Evolutionary conservation across 2,329 filamentous ascomycete genomes (phyloP).

Genomic region (Exophiala dermatitidis): DNA sequence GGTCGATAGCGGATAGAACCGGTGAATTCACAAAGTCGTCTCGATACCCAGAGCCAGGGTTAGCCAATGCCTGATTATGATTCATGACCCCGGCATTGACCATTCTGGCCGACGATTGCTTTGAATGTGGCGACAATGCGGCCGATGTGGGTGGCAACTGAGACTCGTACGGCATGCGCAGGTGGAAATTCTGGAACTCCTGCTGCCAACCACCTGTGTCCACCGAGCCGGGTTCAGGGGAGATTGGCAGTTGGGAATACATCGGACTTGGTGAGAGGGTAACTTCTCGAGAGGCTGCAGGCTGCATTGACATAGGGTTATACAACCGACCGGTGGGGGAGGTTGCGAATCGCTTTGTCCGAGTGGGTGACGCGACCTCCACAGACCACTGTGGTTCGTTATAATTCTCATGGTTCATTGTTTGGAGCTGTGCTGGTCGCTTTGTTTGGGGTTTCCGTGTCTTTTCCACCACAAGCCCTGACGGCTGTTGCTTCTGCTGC

Average conservation of each 20-base stretch:
- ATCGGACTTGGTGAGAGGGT: slow-evolving; percentile 48
- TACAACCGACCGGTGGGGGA: slow-evolving; percentile 29
- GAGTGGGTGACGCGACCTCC: slow-evolving; percentile 5
- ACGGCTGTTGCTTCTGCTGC: slow-evolving; percentile 43
- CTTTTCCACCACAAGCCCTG: slow-evolving; percentile 33
- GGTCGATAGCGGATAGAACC: slow-evolving; percentile 11
- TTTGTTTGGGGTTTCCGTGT: slow-evolving; percentile 21
- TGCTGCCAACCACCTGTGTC: slow-evolving; percentile 44
- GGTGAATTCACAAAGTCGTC: slow-evolving; percentile 29
- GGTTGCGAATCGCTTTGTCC: slow-evolving; percentile 26
- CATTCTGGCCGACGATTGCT: slow-evolving; percentile 28
- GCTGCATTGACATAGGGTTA: slow-evolving; percentile 1
- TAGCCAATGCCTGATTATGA: slow-evolving; percentile 31
- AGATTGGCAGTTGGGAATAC: slow-evolving; percentile 42
- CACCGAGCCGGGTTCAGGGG: slow-evolving; percentile 37
- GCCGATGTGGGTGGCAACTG: slow-evolving; percentile 42
- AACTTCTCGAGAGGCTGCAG: slow-evolving; percentile 28
- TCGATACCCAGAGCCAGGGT: slow-evolving; percentile 32
- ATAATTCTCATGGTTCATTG: slow-evolving; percentile 29
- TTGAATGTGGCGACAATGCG: slow-evolving; percentile 38
- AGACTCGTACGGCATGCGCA: slow-evolving; percentile 40
- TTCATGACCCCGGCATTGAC: slow-evolving; percentile 30
- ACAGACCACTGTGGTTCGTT: slow-evolving; percentile 19
- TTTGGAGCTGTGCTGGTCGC: slow-evolving; percentile 30
- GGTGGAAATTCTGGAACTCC: slow-evolving; percentile 47